These are phyloP conservation scores for Phoma herbarum DNA, from an alignment of 2,329 filamentous ascomycete genomes.

Conservation along the genomic window DNA sequence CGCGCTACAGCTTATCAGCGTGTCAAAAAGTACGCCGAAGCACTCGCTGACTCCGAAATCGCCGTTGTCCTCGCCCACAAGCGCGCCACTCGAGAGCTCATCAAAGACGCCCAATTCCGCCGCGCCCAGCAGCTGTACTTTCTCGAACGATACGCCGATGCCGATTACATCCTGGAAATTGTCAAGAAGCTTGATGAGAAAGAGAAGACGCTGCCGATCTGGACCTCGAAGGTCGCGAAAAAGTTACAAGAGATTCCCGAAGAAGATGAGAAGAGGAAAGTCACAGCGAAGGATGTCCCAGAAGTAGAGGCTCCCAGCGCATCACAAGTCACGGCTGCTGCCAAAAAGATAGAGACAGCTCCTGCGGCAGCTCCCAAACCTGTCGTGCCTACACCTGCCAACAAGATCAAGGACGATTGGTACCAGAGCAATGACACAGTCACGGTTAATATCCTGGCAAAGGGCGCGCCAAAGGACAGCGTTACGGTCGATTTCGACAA, in stretches of 20 bases:
- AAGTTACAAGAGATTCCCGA: constrained; percentile 62
- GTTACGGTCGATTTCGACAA: constrained; percentile 62
- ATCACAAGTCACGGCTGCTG: constrained; percentile 14
- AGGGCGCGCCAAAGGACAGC: constrained; percentile 68
- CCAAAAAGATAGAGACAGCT: constrained; percentile 6
- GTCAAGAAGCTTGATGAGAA: constrained; percentile 63
- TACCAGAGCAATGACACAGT: constrained; percentile 70
- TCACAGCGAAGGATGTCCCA: constrained; percentile 61
- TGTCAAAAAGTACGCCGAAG: constrained; percentile 59
- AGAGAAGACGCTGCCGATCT: constrained; percentile 64
- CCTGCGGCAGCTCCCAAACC: constrained; percentile 33
- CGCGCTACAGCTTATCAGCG: constrained; percentile 82
- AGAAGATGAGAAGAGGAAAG: constrained; percentile 56
- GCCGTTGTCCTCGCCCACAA: constrained; percentile 72
- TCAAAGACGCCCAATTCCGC: constrained; percentile 83
- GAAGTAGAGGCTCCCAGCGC: constrained; percentile 56
- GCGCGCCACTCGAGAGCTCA: constrained; percentile 77
- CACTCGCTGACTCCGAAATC: constrained; percentile 57
- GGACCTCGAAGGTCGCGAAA: constrained; percentile 64
- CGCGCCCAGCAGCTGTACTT: constrained; percentile 78
- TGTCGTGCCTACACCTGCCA: constrained; percentile 54
- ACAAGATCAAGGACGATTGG: constrained; percentile 74
- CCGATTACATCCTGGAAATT: constrained; percentile 72
- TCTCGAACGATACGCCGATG: constrained; percentile 76
- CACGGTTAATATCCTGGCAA: constrained; percentile 71